These are phyloP conservation scores for Eucommia ulmoides DNA, from an alignment of 257 asterid genomes.

Conservation along the genomic window DNA sequence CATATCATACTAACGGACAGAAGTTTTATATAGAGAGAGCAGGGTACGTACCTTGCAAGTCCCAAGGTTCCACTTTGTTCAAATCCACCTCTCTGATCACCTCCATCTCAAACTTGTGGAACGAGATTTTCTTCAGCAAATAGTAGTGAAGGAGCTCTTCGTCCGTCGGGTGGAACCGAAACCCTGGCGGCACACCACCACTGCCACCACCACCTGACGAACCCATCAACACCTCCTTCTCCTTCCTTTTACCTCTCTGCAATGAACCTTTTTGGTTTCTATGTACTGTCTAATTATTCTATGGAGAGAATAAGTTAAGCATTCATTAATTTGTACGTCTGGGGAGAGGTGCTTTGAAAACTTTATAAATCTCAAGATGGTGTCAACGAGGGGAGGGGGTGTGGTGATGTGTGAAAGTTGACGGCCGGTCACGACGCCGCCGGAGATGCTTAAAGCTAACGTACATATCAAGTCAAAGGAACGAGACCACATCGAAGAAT, in stretches of 20 bases:
- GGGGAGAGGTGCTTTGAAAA: not conserved
- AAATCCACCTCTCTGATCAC: conserved; percentile 80
- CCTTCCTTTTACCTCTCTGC: not conserved
- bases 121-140: conserved; percentile 74
- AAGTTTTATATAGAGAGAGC: no score
- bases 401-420: conserved; percentile 39
- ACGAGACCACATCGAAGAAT: conserved; percentile 3
- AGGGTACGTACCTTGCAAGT: conserved; percentile 92
- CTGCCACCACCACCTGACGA: no score
- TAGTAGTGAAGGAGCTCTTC: conserved; percentile 90
- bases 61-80: conserved; percentile 92
- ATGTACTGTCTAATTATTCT: not conserved
- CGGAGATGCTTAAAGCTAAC: conserved; percentile 60
- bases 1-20: no score
- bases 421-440: conserved; percentile 86
- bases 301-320: not conserved
- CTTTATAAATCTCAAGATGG: not conserved
- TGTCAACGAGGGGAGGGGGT: conserved; percentile 24
- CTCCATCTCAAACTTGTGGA: conserved; percentile 88
- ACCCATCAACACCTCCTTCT: conserved; percentile 6
- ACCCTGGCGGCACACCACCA: conserved; percentile 91
- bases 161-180: no score
- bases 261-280: not conserved
- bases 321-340: conserved; percentile 7
- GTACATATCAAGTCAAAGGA: conserved; percentile 31